These are phyloP conservation scores for Annona squamosa DNA, from an alignment of 164 flowering plant species.

Conservation along the genomic window DNA sequence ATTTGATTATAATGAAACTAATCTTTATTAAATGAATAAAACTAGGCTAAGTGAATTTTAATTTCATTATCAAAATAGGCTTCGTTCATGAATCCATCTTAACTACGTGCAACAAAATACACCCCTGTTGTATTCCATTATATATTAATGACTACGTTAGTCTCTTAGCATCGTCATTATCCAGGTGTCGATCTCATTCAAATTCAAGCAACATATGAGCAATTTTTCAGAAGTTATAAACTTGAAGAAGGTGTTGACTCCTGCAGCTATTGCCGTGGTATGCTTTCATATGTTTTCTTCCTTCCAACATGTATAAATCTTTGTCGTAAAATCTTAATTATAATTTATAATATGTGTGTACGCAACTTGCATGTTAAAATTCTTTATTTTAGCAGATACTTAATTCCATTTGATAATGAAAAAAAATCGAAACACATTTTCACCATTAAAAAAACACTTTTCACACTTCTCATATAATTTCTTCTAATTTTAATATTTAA, in stretches of 20 bases:
- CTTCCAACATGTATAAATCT: not conserved
- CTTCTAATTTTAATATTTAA: no score
- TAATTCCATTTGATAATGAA: not conserved
- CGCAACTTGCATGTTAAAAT: no score
- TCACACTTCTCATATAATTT: no score
- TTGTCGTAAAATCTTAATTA: not conserved
- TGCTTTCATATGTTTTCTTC: not conserved
- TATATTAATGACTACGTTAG: not conserved
- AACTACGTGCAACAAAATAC: no score
- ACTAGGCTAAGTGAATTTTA: no score
- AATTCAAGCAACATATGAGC: constrained; percentile 16
- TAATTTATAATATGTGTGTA: no score
- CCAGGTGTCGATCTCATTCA: constrained; percentile 25
- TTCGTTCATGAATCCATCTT: not conserved
- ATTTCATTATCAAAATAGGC: not conserved
- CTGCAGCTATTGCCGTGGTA: constrained; percentile 61
- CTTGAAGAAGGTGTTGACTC: constrained; percentile 42
- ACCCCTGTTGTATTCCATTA: no score
- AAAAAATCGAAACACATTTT: not conserved
- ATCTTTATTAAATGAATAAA: no score
- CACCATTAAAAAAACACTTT: no score
- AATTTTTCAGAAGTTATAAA: constrained; percentile 23
- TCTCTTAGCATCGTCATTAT: not conserved
- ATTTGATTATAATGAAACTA: no score
- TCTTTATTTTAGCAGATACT: no score